These are phyloP conservation scores for Lizanozyma gosingica DNA, from an alignment of 1,139 yeast species.

Conservation along the genomic window DNA sequence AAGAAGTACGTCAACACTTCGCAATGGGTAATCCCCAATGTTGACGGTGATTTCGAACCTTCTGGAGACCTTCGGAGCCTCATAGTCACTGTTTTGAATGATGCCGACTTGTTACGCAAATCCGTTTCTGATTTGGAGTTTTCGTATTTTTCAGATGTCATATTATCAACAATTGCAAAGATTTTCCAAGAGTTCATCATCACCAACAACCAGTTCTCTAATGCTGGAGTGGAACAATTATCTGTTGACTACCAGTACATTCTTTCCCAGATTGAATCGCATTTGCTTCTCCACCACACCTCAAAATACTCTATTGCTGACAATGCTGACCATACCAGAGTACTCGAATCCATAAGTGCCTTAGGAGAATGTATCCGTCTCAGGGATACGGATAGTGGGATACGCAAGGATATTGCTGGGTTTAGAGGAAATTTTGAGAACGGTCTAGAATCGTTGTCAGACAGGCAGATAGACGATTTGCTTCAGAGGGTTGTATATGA, in stretches of 20 bases:
- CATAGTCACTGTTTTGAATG: neutral
- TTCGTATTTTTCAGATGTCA: neutral
- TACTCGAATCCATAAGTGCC: neutral
- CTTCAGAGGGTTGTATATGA: neutral
- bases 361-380: neutral
- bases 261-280: slow-evolving; percentile 2
- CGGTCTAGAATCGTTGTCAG: neutral
- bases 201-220: slow-evolving; percentile 31
- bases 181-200: slow-evolving; percentile 31
- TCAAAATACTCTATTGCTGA: neutral
- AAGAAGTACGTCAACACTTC: slow-evolving; percentile 42
- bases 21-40: slow-evolving; percentile 20
- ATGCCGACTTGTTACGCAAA: neutral
- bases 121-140: neutral
- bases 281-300: neutral
- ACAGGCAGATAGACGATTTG: neutral
- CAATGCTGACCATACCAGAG: neutral
- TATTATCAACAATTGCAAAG: slow-evolving; percentile 1
- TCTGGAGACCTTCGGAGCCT: neutral
- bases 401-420: neutral
- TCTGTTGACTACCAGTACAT: slow-evolving; percentile 23
- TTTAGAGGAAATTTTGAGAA: neutral
- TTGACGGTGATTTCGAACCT: slow-evolving; percentile 1
- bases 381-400: neutral
- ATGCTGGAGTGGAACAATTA: slow-evolving; percentile 25